phyloP scores from a whole-genome alignment of 2,329 filamentous ascomycete genomes.

The Huntiella bhutanensis region DNA sequence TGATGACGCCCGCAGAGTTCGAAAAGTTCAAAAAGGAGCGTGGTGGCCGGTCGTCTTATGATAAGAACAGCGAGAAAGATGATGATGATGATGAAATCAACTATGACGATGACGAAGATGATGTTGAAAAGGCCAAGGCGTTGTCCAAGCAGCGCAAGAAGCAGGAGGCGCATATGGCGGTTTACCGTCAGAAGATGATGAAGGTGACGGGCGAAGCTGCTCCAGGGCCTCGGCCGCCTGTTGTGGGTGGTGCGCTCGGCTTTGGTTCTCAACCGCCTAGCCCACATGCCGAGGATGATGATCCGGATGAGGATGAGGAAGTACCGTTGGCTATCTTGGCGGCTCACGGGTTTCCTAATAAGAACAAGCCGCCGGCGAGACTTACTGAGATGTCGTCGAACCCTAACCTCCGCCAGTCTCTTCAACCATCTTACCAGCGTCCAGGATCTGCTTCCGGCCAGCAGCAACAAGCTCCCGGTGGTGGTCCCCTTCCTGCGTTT shows the following conservation, averaged over 20 bases:
- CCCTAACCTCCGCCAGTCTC: slow-evolving; percentile 46
- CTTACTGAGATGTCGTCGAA: slow-evolving; percentile 48
- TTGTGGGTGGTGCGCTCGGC: slow-evolving; percentile 46
- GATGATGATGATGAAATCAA: slow-evolving; percentile 45
- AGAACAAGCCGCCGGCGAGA: slow-evolving; percentile 53
- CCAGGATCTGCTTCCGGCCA: slow-evolving; percentile 31
- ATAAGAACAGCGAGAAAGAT: slow-evolving; percentile 27
- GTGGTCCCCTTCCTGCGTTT: slow-evolving; percentile 53
- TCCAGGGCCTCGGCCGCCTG: slow-evolving; percentile 28
- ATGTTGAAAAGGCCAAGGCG: slow-evolving; percentile 54
- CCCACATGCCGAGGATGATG: slow-evolving; percentile 23
- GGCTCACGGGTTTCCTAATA: slow-evolving; percentile 73
- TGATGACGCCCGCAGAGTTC: slow-evolving; percentile 81
- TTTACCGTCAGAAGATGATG: slow-evolving; percentile 92
- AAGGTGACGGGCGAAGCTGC: slow-evolving; percentile 52
- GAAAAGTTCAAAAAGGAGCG: slow-evolving; percentile 63
- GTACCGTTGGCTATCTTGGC: slow-evolving; percentile 71
- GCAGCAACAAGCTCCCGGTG: slow-evolving; percentile 15
- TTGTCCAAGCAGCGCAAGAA: slow-evolving; percentile 61
- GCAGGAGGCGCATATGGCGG: slow-evolving; percentile 75
- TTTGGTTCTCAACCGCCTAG: slow-evolving; percentile 16
- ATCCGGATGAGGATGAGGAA: slow-evolving; percentile 69
- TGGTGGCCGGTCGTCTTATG: slow-evolving; percentile 20
- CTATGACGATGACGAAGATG: slow-evolving; percentile 61
- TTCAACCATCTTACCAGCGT: slow-evolving; percentile 18